Conservation (phyloP, 805 yeast species). For the Starmerella stigmatis region DNA sequence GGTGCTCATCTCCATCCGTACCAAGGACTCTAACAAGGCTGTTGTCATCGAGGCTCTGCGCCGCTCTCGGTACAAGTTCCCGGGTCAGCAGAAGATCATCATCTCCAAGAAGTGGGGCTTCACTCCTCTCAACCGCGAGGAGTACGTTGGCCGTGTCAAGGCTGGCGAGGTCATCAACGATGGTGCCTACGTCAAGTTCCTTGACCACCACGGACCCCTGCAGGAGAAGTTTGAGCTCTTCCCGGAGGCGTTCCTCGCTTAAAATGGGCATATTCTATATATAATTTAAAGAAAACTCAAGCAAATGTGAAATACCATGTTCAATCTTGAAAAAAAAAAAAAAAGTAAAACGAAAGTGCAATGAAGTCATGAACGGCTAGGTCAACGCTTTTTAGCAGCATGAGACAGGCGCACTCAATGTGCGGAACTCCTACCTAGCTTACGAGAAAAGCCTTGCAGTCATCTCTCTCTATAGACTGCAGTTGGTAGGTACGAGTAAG, state of each 20-base stretch:
- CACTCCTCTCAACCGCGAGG: constrained; percentile 97
- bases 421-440: too few species aligned
- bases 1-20: constrained; percentile 94
- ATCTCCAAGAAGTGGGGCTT: constrained; percentile 99
- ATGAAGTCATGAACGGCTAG: not conserved
- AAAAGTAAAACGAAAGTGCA: not conserved
- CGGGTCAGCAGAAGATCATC: constrained; percentile 99
- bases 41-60: constrained; percentile 98
- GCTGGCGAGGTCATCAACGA: constrained; percentile 98
- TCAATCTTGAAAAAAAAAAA: not conserved
- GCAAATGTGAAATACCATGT: not conserved
- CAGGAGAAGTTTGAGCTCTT: constrained; percentile 82
- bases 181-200: constrained; percentile 99
- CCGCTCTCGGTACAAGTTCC: constrained; percentile 99
- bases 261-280: constrained; percentile 6
- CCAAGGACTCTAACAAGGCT: constrained; percentile 95
- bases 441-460: too few species aligned
- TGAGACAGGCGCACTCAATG: too few species aligned
- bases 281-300: not conserved
- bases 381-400: too few species aligned
- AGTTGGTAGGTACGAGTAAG: too few species aligned
- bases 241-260: constrained; percentile 57
- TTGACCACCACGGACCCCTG: constrained; percentile 90
- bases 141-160: constrained; percentile 86
- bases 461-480: too few species aligned